Evolutionary conservation across 2,329 filamentous ascomycete species (phyloP).

Genomic region (Claviceps spartinae): DNA sequence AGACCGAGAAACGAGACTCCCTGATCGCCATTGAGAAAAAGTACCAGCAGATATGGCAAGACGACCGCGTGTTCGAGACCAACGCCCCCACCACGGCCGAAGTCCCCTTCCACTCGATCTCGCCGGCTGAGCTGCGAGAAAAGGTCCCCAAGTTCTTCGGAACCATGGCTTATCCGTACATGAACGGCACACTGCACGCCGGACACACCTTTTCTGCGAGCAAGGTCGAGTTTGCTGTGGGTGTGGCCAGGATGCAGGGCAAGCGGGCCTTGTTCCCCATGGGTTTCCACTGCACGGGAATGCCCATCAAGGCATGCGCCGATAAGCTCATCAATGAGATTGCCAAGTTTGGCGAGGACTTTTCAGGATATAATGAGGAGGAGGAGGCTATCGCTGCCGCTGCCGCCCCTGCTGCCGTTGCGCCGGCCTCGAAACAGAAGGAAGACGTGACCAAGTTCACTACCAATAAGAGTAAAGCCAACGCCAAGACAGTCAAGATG

Average conservation of each 20-base stretch:
- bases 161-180: conserved; percentile 43
- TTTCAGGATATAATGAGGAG: conserved; percentile 61
- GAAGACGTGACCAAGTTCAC: conserved; percentile 84
- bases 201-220: conserved; percentile 85
- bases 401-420: conserved; percentile 28
- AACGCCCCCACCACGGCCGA: conserved; percentile 72
- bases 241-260: conserved; percentile 81
- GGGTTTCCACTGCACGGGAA: conserved; percentile 85
- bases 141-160: conserved; percentile 87
- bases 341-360: conserved; percentile 74
- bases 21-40: conserved; percentile 78
- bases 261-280: conserved; percentile 79
- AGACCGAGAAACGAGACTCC: conserved; percentile 79
- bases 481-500: conserved; percentile 77
- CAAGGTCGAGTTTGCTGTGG: conserved; percentile 86
- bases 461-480: conserved; percentile 84
- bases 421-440: conserved; percentile 50
- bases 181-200: conserved; percentile 80
- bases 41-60: conserved; percentile 58
- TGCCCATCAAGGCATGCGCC: conserved; percentile 95
- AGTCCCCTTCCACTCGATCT: conserved; percentile 60
- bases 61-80: conserved; percentile 57
- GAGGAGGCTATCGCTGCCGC: conserved; percentile 31
- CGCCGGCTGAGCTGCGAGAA: conserved; percentile 60
- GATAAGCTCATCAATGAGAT: conserved; percentile 91